These are phyloP conservation scores for Hemerocallis citrina DNA, from an alignment of 106 monocot species.

Conservation along the genomic window DNA sequence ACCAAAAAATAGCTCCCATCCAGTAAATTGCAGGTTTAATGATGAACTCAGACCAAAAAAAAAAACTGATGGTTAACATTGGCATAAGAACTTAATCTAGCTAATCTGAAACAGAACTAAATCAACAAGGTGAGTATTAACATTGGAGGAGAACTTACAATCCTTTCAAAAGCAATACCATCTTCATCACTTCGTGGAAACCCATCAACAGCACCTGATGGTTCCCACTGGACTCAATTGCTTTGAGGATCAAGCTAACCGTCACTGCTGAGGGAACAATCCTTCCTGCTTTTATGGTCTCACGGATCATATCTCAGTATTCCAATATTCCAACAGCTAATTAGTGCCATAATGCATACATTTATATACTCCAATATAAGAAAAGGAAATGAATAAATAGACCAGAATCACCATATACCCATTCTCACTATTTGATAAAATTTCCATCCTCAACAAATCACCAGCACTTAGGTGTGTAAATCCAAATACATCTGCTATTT, in stretches of 20 bases:
- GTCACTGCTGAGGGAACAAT: conserved; percentile 95
- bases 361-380: background rate
- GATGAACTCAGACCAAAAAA: too few species aligned
- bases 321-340: background rate
- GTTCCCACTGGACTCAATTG: conserved; percentile 53
- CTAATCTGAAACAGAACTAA: conserved; percentile 2
- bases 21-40: too few species aligned
- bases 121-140: background rate
- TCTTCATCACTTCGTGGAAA: conserved; percentile 94
- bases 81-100: too few species aligned
- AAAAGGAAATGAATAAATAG: background rate
- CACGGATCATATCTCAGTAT: conserved; percentile 46
- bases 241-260: conserved; percentile 61
- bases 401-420: conserved; percentile 41
- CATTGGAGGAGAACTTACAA: conserved; percentile 28
- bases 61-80: too few species aligned
- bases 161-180: conserved; percentile 85
- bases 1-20: too few species aligned
- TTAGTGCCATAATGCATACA: conserved; percentile 8
- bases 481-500: conserved; percentile 67
- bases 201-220: conserved; percentile 77
- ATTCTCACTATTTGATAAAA: conserved; percentile 52
- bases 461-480: conserved; percentile 91
- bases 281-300: conserved; percentile 77
- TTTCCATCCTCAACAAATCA: conserved; percentile 85